Percentiles rank a stretch among this genome's conserved stretches.
Conservation (phyloP, 2,329 filamentous ascomycete species). For the Niveomyces coronatus region DNA sequence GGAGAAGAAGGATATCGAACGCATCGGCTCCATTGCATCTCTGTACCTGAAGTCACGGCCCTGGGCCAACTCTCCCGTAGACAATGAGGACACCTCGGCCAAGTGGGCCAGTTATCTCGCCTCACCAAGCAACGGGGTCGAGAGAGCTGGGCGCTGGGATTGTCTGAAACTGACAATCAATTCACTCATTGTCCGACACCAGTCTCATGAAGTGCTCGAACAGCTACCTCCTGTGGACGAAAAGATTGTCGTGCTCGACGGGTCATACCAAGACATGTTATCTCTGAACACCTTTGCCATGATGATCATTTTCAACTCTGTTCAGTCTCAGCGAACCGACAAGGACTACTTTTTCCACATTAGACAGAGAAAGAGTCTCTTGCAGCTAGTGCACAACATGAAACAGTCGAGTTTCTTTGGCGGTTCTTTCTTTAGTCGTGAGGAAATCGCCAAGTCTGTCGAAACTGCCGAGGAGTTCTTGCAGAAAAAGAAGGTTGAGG, state of each 20-base stretch:
- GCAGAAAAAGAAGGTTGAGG: slow-evolving; percentile 45
- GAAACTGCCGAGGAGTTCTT: slow-evolving; percentile 61
- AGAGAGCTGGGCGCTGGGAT: slow-evolving; percentile 45
- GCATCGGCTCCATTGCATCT: slow-evolving; percentile 53
- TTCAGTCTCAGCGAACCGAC: slow-evolving; percentile 77
- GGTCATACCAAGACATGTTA: slow-evolving; percentile 75
- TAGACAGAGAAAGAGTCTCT: slow-evolving; percentile 55
- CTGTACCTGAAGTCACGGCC: slow-evolving; percentile 69
- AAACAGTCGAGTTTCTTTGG: slow-evolving; percentile 78
- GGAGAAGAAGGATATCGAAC: slow-evolving; percentile 54
- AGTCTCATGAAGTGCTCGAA: slow-evolving; percentile 55
- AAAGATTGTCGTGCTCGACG: slow-evolving; percentile 62
- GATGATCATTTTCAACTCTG: slow-evolving; percentile 73
- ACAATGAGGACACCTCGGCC: slow-evolving; percentile 46
- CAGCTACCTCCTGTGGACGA: slow-evolving; percentile 65
- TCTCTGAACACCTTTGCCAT: slow-evolving; percentile 78
- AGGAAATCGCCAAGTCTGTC: slow-evolving; percentile 53
- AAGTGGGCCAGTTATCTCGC: slow-evolving; percentile 68
- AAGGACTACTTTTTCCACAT: slow-evolving; percentile 83
- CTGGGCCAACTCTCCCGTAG: slow-evolving; percentile 55
- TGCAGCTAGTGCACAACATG: slow-evolving; percentile 64
- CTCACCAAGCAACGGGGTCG: slow-evolving; percentile 40
- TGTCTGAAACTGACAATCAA: slow-evolving; percentile 63
- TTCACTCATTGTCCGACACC: slow-evolving; percentile 72
- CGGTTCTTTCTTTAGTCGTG: slow-evolving; percentile 61